phyloP scores from a whole-genome alignment of 108 stramenopile genomes.

The Fragilaria radians region DNA sequence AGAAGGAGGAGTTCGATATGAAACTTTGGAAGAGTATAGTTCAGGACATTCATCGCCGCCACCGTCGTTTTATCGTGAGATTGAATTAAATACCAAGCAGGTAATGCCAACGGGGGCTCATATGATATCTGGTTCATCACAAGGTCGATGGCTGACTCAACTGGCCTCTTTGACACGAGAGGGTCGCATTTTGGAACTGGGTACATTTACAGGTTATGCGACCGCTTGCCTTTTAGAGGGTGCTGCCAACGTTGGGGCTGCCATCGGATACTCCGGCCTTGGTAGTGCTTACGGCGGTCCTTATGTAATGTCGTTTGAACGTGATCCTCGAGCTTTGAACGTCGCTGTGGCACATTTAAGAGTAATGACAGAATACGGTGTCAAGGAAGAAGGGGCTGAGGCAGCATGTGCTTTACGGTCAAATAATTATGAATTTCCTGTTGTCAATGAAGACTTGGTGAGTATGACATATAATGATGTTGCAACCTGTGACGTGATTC shows the following conservation, averaged over 20 bases:
- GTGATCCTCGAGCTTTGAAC: slow-evolving; percentile 63
- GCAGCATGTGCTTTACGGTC: slow-evolving; percentile 29
- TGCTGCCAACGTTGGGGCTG: slow-evolving; percentile 38
- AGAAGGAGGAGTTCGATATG: slow-evolving; percentile 8
- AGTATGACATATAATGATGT: slow-evolving; percentile 27
- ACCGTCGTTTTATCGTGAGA: slow-evolving; percentile 49
- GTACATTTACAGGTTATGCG: slow-evolving; percentile 92
- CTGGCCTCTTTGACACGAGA: slow-evolving; percentile 70
- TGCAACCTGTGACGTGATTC: slow-evolving; percentile 53
- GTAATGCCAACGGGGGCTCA: slow-evolving; percentile 69
- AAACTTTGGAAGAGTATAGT: slow-evolving; percentile 70
- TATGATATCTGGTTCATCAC: slow-evolving; percentile 79
- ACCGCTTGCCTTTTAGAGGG: slow-evolving; percentile 83
- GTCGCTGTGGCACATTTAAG: slow-evolving; percentile 64
- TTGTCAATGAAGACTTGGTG: slow-evolving; percentile 19
- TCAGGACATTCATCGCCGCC: slow-evolving; percentile 48
- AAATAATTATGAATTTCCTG: slow-evolving; percentile 9
- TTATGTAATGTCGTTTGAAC: slow-evolving; percentile 74
- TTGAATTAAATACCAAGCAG: slow-evolving; percentile 68
- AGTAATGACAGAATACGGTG: slow-evolving; percentile 44
- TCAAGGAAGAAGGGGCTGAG: slow-evolving; percentile 48
- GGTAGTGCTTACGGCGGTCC: slow-evolving; percentile 44
- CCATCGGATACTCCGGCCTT: slow-evolving; percentile 10
- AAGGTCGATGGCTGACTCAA: slow-evolving; percentile 74
- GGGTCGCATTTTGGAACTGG: slow-evolving; percentile 82